These are phyloP conservation scores for Acanthamoeba lenticulata DNA, from an alignment of 208 protist genomes.

Conservation along the genomic window DNA sequence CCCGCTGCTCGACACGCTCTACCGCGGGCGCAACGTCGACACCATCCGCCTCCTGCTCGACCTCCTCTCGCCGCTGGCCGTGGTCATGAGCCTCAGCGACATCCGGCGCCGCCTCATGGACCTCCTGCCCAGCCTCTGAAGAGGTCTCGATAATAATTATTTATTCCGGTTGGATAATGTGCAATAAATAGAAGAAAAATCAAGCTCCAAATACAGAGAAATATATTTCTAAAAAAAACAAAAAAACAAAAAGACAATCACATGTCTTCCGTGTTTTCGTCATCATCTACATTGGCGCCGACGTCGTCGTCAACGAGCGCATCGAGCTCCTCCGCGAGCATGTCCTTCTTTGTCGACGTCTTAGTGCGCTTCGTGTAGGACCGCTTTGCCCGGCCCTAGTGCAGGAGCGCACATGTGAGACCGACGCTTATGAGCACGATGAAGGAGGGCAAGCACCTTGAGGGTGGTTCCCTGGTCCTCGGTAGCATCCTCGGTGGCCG, in stretches of 20 bases:
- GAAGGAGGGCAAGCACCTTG: background rate
- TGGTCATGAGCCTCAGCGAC: constrained; percentile 1
- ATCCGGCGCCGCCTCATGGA: background rate
- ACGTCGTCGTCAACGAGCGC: background rate
- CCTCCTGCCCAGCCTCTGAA: background rate
- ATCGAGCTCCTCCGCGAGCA: background rate
- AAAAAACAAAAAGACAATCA: background rate
- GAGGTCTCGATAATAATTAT: background rate
- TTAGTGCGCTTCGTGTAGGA: background rate
- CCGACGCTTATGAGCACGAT: background rate
- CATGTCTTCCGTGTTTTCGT: background rate
- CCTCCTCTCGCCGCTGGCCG: background rate
- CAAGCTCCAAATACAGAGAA: too few species aligned
- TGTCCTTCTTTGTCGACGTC: background rate
- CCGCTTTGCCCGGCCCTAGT: background rate
- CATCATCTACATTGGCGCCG: too few species aligned
- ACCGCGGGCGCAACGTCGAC: background rate
- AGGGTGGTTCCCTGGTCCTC: background rate
- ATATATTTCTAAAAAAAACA: background rate
- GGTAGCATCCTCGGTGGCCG: background rate
- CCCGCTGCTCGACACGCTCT: background rate
- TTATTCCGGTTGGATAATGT: too few species aligned
- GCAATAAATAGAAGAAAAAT: too few species aligned
- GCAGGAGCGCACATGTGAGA: background rate
- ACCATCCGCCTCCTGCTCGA: background rate